Evolutionary conservation across 192 early-diverging fungal species (phyloP).

Genomic region (Dimargaris xerosporica): DNA sequence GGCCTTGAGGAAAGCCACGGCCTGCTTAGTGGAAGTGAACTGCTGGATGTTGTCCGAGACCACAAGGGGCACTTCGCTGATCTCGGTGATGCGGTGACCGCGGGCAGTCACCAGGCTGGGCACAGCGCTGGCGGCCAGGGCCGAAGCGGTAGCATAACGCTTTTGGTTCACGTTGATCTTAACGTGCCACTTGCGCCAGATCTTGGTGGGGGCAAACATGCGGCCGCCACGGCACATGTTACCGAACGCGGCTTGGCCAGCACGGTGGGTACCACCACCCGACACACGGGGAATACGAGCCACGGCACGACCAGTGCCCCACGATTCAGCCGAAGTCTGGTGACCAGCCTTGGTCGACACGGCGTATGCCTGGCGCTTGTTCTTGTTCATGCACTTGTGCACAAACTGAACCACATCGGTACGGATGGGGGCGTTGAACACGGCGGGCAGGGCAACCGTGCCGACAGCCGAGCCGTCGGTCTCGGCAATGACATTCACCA

Average conservation of each 20-base stretch:
- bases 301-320: conserved; percentile 97
- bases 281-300: conserved; percentile 98
- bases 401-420: conserved; percentile 90
- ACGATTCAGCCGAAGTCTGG: conserved; percentile 95
- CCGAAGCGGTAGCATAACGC: conserved; percentile 92
- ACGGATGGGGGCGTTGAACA: conserved; percentile 94
- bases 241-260: conserved; percentile 97
- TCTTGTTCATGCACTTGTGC: conserved; percentile 98
- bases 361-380: conserved; percentile 94
- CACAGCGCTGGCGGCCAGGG: conserved; percentile 86
- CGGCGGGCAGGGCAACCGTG: conserved; percentile 71
- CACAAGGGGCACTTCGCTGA: conserved; percentile 91
- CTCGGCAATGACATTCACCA: conserved; percentile 78
- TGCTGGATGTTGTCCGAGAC: conserved; percentile 64
- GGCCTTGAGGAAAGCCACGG: conserved; percentile 76
- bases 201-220: conserved; percentile 99
- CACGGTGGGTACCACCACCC: conserved; percentile 90
- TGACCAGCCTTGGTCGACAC: conserved; percentile 93
- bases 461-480: conserved; percentile 54
- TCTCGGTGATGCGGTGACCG: conserved; percentile 87
- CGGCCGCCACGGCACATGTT: conserved; percentile 99
- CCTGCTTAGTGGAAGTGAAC: conserved; percentile 84
- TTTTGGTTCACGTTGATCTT: conserved; percentile 98
- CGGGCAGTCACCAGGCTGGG: conserved; percentile 85
- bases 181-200: conserved; percentile 99